These are phyloP conservation scores for Lactarius tabidus DNA, from an alignment of 768 basidiomycete species.

Conservation along the genomic window DNA sequence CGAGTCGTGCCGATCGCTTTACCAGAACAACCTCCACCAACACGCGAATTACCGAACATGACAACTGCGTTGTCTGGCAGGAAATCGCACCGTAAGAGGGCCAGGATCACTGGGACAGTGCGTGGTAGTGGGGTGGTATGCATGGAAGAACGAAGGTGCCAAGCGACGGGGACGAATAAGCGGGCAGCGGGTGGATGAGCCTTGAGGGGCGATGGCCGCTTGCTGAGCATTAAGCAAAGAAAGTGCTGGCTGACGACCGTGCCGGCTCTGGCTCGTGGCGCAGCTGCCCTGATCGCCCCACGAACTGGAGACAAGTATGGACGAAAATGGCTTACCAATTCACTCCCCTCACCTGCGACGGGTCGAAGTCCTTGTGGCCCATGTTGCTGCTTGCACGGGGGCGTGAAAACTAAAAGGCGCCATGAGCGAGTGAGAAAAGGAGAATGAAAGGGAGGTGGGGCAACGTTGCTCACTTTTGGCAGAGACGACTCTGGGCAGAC, in stretches of 20 bases:
- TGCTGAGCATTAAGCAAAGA: constrained; percentile 19
- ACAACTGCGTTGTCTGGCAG: constrained; percentile 47
- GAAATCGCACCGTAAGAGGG: constrained; percentile 30
- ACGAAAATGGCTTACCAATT: constrained; percentile 56
- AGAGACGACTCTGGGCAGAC: constrained; percentile 63
- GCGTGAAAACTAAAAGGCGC: neutral
- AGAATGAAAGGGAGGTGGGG: neutral
- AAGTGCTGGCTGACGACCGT: constrained; percentile 25
- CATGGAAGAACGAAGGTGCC: constrained; percentile 9
- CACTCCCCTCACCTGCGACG: constrained; percentile 69
- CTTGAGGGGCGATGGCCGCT: neutral
- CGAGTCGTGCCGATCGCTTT: constrained; percentile 57
- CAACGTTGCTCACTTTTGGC: constrained; percentile 57
- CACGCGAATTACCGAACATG: constrained; percentile 59
- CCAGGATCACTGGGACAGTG: constrained; percentile 22
- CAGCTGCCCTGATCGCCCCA: constrained; percentile 30
- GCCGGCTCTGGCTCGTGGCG: neutral
- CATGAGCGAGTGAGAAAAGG: too few species aligned
- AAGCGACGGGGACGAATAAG: neutral
- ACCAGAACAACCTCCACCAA: constrained; percentile 67
- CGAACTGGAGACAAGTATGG: constrained; percentile 53
- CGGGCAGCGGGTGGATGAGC: neutral
- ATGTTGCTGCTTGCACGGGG: constrained; percentile 56
- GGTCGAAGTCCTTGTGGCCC: constrained; percentile 70
- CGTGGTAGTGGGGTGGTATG: neutral